Percentiles rank a stretch among this genome's conserved stretches.
Evolutionary conservation across 2,329 filamentous ascomycete genomes (phyloP).

Genomic region (Aspergillus pseudotamarii): DNA sequence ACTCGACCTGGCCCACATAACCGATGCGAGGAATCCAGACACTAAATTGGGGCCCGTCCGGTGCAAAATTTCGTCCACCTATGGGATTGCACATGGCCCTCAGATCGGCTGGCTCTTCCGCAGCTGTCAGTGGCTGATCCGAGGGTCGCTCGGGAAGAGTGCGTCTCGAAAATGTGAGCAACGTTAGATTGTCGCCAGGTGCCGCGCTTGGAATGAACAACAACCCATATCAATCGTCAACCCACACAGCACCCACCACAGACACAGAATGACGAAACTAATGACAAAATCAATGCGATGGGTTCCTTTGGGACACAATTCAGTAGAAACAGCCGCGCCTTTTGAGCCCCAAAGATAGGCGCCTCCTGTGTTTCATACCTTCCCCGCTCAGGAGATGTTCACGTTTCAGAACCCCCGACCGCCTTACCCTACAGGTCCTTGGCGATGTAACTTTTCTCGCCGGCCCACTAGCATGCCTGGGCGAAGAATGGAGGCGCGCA

Average conservation of each 20-base stretch:
- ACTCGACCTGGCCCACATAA: not conserved
- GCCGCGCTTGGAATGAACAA: not conserved
- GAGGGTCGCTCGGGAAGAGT: not conserved
- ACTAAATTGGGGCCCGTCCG: not conserved
- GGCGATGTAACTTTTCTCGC: slow-evolving; percentile 13
- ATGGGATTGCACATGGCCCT: not conserved
- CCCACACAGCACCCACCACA: not conserved
- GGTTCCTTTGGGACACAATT: not conserved
- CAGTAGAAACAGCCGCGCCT: slow-evolving; percentile 2
- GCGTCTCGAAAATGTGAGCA: not conserved
- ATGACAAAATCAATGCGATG: not conserved
- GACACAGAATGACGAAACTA: not conserved
- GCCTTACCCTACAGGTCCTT: slow-evolving; percentile 1
- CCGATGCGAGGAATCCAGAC: not conserved
- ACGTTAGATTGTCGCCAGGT: not conserved
- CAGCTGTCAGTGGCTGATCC: not conserved
- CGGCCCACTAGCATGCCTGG: slow-evolving; percentile 19
- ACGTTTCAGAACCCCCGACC: slow-evolving; percentile 18
- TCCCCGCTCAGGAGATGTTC: slow-evolving; percentile 10
- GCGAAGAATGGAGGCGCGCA: slow-evolving; percentile 19
- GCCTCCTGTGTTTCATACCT: slow-evolving; percentile 24
- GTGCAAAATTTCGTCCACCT: not conserved
- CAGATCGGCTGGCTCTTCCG: not conserved
- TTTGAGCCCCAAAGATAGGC: slow-evolving; percentile 1
- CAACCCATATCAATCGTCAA: not conserved